Base-by-base conservation (phyloP, 805 yeast species). In the Ogataea philodendri region DNA sequence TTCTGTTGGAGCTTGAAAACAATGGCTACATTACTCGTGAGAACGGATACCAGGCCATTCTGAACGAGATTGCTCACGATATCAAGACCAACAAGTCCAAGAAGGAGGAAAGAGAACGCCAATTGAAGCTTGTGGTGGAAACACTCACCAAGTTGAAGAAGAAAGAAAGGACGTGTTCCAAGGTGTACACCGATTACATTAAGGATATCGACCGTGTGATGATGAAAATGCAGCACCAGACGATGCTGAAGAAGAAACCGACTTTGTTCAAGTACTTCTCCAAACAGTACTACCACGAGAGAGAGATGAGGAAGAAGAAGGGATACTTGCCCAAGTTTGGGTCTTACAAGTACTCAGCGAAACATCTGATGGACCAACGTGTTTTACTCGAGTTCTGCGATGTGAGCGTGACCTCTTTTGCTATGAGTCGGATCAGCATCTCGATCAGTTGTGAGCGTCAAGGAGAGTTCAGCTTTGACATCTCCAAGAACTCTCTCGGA, bases 21-120 rank as follows among this genome's bases (percentile, higher is more conserved):
- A 60, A 74, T 54, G 88, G 86, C 2, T 60, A 69, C 24, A 69
- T 89, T 7, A 67, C 81, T 3, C 70, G 95, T 40, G 64, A 70
- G 20, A 76, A 86, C 53, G 77, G 82, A 13, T 86, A 79, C 58
- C 97, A 93, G 55, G 78, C 74, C 15, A 54, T 93, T 9, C 61
- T 93, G 40, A 87, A 88, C 52, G 86, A 84, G 44, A 81, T 93
- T 43, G 95, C 96, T 0, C 62, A 71, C 35, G 97, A 90, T 45
- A 86, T 93, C 45, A 66, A 62, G 46, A 55, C 59, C 33, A 69
- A 70, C 46, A 70, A 66, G 44, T 54, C 62, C 8, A 74, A 69
- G 43, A 58, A 76, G 42, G 54, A 57, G 22, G 56, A 60, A 23
- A 52, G 77, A 8, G 63, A 63, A 15, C 53, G 60, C 11, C 75